Evolutionary conservation across 2,329 filamentous ascomycete genomes (phyloP).

Genomic region (Ophiocordyceps camponoti-saundersi): DNA sequence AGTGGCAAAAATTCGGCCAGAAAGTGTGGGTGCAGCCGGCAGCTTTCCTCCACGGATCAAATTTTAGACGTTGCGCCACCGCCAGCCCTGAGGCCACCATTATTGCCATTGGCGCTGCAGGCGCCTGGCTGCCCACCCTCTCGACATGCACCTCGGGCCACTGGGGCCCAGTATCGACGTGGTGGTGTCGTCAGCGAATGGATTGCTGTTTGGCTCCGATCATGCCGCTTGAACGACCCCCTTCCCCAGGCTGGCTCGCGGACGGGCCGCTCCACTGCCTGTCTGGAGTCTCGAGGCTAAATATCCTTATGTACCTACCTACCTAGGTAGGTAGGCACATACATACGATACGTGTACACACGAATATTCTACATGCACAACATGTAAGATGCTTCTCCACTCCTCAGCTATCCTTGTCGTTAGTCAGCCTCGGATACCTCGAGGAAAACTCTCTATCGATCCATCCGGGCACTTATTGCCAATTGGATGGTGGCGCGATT

Average conservation of each 20-base stretch:
- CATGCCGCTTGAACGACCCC: neutral
- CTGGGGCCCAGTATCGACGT: neutral
- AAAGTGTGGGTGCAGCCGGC: slow-evolving; percentile 1
- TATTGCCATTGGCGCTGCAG: slow-evolving; percentile 16
- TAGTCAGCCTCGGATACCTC: too few species aligned
- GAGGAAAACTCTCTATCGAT: neutral
- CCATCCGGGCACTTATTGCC: too few species aligned
- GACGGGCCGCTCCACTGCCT: neutral
- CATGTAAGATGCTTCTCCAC: too few species aligned
- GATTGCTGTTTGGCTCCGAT: neutral
- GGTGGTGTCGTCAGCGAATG: neutral
- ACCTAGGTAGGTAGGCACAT: too few species aligned
- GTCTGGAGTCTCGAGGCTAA: neutral
- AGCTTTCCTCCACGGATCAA: neutral
- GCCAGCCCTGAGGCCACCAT: slow-evolving; percentile 1
- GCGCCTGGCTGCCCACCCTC: slow-evolving; percentile 12
- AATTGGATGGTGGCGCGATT: neutral
- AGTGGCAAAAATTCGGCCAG: neutral
- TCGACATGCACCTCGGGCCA: slow-evolving; percentile 2
- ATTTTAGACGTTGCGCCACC: neutral
- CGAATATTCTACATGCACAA: too few species aligned
- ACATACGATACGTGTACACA: too few species aligned
- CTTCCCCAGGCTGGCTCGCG: neutral
- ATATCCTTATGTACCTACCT: neutral
- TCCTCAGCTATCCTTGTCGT: too few species aligned